Conservation (phyloP, 371 early-diverging fungal genomes). For the Encephalitozoon cuniculi region DNA sequence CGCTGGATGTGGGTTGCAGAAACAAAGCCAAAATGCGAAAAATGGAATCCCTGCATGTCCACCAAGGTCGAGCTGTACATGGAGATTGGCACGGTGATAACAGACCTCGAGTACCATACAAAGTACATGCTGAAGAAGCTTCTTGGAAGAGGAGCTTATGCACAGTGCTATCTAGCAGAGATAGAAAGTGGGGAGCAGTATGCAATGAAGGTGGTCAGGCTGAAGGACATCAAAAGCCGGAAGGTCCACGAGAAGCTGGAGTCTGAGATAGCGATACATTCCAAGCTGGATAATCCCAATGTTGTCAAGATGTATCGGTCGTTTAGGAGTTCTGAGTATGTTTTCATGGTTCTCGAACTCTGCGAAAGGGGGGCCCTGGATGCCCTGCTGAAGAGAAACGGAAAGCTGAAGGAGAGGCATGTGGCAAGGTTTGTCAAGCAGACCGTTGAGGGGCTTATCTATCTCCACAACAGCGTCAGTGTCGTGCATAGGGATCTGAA, state of each 20-base stretch:
- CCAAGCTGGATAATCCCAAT: slow-evolving; percentile 67
- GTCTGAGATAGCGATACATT: slow-evolving; percentile 79
- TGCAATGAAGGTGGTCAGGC: slow-evolving; percentile 71
- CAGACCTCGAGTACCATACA: slow-evolving; percentile 41
- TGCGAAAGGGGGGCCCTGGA: slow-evolving; percentile 83
- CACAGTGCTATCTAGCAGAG: slow-evolving; percentile 69
- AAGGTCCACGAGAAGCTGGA: slow-evolving; percentile 58
- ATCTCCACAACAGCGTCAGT: slow-evolving; percentile 70
- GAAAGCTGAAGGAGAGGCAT: slow-evolving; percentile 75
- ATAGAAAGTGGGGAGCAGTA: slow-evolving; percentile 58
- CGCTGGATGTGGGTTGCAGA: neutral
- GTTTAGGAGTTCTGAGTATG: slow-evolving; percentile 75
- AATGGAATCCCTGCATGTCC: slow-evolving; percentile 17
- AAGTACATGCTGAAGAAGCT: slow-evolving; percentile 47
- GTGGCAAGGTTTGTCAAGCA: slow-evolving; percentile 74
- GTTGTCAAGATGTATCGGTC: slow-evolving; percentile 73
- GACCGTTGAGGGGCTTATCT: slow-evolving; percentile 71
- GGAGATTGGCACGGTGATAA: slow-evolving; percentile 40
- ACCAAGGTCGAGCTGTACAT: slow-evolving; percentile 29
- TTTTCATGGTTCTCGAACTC: slow-evolving; percentile 83
- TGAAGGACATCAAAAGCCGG: slow-evolving; percentile 43
- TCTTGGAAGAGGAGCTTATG: slow-evolving; percentile 74
- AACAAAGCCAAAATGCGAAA: slow-evolving; percentile 5
- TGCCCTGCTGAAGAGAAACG: slow-evolving; percentile 69
- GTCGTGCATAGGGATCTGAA: slow-evolving; percentile 94